Conservation (phyloP, 352 stramenopile genomes). For the Globisporangium canariense region DNA sequence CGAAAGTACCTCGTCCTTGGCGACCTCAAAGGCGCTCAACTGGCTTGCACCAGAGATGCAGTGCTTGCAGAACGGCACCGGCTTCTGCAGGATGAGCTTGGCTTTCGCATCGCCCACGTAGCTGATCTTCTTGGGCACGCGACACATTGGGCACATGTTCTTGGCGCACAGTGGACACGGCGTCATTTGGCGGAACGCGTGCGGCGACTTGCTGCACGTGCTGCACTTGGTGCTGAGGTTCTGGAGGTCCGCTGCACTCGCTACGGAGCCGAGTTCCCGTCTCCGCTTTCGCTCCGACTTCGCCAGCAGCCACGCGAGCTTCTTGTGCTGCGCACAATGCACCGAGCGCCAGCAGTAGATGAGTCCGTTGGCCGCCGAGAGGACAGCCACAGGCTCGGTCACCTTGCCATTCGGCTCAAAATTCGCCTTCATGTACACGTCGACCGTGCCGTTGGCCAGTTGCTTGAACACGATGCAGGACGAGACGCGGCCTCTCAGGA, state of each 20-base stretch:
- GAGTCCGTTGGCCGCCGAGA: slow-evolving; percentile 19
- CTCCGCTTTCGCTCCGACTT: not conserved
- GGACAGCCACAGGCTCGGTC: slow-evolving; percentile 28
- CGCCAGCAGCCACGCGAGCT: slow-evolving; percentile 16
- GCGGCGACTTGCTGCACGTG: slow-evolving; percentile 8
- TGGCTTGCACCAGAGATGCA: slow-evolving; percentile 7
- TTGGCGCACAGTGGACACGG: slow-evolving; percentile 4
- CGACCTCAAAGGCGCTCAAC: slow-evolving; percentile 1
- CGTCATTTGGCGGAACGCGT: slow-evolving; percentile 4
- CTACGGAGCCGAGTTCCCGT: too few species aligned
- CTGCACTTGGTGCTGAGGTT: not conserved
- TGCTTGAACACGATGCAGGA: slow-evolving; percentile 40
- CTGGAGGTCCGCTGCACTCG: not conserved
- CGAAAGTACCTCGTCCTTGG: slow-evolving; percentile 9
- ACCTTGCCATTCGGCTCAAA: slow-evolving; percentile 34
- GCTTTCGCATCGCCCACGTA: slow-evolving; percentile 3
- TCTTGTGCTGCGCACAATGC: slow-evolving; percentile 33
- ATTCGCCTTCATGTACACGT: slow-evolving; percentile 45
- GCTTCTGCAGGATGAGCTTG: slow-evolving; percentile 9
- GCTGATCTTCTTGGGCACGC: slow-evolving; percentile 13
- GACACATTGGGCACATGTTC: slow-evolving; percentile 14
- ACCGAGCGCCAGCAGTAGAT: slow-evolving; percentile 30
- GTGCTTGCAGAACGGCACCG: slow-evolving; percentile 8
- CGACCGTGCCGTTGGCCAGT: slow-evolving; percentile 26
- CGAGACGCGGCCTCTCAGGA: slow-evolving; percentile 48